A percentile compares a stretch with the other conserved stretches of the same genome.
Conservation (phyloP, 345 rosid genomes). For the Turnera subulata region DNA sequence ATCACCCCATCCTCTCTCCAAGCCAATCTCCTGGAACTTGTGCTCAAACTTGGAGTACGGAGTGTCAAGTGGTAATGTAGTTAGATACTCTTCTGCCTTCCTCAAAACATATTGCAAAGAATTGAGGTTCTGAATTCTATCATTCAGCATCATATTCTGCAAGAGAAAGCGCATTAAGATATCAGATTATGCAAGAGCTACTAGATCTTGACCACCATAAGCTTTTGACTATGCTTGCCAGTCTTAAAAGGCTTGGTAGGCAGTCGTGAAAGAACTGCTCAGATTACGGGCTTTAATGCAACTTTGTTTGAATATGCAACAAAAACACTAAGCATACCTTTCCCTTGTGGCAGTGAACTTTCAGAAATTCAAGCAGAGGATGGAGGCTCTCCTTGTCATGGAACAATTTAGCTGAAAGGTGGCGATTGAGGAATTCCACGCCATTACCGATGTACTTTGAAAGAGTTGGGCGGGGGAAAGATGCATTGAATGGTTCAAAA, state of each 20-base stretch:
- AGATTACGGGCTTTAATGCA: too few species aligned
- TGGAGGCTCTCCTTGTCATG: slow-evolving; percentile 96
- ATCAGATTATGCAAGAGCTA: neutral
- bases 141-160: slow-evolving; percentile 82
- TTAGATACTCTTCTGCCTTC: slow-evolving; percentile 84
- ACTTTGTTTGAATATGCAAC: neutral
- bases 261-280: too few species aligned
- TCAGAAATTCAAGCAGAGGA: slow-evolving; percentile 84
- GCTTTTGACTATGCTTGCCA: too few species aligned
- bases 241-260: too few species aligned
- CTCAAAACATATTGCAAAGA: slow-evolving; percentile 66
- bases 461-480: slow-evolving; percentile 89
- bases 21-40: slow-evolving; percentile 87
- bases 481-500: slow-evolving; percentile 87
- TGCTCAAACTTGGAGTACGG: slow-evolving; percentile 56
- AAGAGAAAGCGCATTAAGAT: slow-evolving; percentile 11
- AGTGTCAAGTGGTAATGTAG: slow-evolving; percentile 45
- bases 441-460: slow-evolving; percentile 87
- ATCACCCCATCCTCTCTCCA: slow-evolving; percentile 96
- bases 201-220: slow-evolving; percentile 1
- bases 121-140: slow-evolving; percentile 58
- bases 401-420: slow-evolving; percentile 88
- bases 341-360: slow-evolving; percentile 72
- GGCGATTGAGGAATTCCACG: slow-evolving; percentile 96
- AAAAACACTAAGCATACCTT: slow-evolving; percentile 40